These are phyloP conservation scores for Mimosa pudica DNA, from an alignment of 306 rosid genomes.

Conservation along the genomic window DNA sequence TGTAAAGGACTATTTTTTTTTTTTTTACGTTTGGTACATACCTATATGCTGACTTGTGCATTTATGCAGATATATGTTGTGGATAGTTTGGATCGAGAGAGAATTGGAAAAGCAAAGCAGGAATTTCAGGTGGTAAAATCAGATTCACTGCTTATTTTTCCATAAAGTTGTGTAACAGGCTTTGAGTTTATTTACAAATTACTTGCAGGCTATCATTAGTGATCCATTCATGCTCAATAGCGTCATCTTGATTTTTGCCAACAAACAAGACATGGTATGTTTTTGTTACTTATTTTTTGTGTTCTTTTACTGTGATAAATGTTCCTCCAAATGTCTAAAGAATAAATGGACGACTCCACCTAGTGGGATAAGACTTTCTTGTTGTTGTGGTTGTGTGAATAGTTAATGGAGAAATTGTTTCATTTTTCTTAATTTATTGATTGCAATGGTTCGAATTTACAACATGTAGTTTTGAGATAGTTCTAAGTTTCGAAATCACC, in stretches of 20 bases:
- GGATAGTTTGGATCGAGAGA: constrained; percentile 92
- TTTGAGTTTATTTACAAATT: constrained; percentile 35
- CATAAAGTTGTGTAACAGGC: constrained; percentile 10
- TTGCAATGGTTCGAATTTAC: neutral
- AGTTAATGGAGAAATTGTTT: no score
- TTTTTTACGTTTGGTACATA: neutral
- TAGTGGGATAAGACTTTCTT: no score
- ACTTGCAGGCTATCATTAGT: constrained; percentile 83
- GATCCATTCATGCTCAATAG: constrained; percentile 98
- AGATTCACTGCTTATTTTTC: constrained; percentile 27
- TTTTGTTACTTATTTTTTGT: constrained; percentile 30
- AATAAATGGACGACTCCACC: no score
- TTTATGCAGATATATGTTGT: constrained; percentile 83
- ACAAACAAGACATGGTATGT: constrained; percentile 96
- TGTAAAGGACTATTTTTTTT: neutral
- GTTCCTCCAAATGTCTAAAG: neutral
- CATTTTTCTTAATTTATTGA: neutral
- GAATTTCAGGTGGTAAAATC: constrained; percentile 80
- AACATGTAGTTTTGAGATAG: neutral
- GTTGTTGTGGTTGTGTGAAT: no score
- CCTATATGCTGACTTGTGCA: constrained; percentile 20
- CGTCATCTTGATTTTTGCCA: constrained; percentile 93
- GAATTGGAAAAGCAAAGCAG: constrained; percentile 83
- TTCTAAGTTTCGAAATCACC: neutral
- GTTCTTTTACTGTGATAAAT: constrained; percentile 25